Base-by-base conservation (phyloP, 2,329 filamentous ascomycete genomes). In the Trichothecium sympodiale region DNA sequence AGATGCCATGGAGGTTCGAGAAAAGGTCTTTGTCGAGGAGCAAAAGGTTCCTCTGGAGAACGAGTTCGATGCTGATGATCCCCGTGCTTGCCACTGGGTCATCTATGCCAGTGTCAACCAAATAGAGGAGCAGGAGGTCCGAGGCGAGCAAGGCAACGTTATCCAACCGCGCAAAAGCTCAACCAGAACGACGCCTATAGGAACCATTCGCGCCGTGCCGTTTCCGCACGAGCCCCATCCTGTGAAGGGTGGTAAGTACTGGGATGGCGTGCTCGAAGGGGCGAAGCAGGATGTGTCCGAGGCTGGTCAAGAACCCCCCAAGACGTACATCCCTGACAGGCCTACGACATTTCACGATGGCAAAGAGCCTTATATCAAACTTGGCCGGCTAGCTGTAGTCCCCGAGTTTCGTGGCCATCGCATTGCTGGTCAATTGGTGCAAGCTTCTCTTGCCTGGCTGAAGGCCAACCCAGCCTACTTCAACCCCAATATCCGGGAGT, bases 31-130 rank as follows among this genome's bases (percentile, higher is more conserved):
- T 46, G 70, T 80, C 17, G 27, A 59, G 7, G 77, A 80, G 48
- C 77, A 81, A 48, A 47, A 56, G 0, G 62, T 76, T 12, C 65
- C 71, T 0, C 56, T 76, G 1, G 75, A 81, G 27, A 74, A 77
- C 44, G 88, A 96, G 56, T 70, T 85, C 44, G 89, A 95, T 61
- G 61, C 68, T 1, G 86, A 95, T 53, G 89, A 96, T 55, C 46
- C 69, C 1, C 73, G 83, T 26, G 80, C 77, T 46, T 89, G 80
- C 60, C 87, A 95, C 57, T 94, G 85, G 83, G 80, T 94, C 20
- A 66, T 80, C n/a, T 94, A 94, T 57, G 75, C 76, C 33, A 77
- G 69, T 13, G 67, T 81, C 38, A 69, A 70, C 36, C 62, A 58
- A 33, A 59, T 54, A 4, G 57, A 60, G 31, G 56, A 58, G 39